phyloP scores from a whole-genome alignment of 768 basidiomycete genomes.

The Rickenella mellea region DNA sequence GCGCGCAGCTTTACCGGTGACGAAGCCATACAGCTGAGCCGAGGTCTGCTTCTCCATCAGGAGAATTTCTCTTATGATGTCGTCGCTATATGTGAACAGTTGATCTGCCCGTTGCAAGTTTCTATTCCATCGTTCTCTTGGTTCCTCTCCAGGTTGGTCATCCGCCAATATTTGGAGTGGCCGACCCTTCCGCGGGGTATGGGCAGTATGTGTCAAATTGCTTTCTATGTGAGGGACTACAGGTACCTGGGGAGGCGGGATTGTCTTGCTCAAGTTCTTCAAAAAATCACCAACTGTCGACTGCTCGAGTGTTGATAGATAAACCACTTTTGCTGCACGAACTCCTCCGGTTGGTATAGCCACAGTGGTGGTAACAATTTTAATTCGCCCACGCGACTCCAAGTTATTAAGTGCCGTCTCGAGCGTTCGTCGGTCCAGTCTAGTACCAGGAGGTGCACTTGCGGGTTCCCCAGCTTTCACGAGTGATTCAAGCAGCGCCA shows the following conservation, averaged over 20 bases:
- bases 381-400: constrained; percentile 59
- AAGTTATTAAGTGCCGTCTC: constrained; percentile 48
- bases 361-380: constrained; percentile 57
- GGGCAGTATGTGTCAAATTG: no score
- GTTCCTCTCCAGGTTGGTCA: constrained; percentile 31
- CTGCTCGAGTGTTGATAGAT: constrained; percentile 50
- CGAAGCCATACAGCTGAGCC: constrained; percentile 69
- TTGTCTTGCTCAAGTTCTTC: constrained; percentile 34
- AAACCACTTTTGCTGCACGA: constrained; percentile 52
- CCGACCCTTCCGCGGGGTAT: no score
- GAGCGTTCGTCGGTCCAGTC: constrained; percentile 67
- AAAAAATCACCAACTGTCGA: constrained; percentile 50
- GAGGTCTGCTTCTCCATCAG: constrained; percentile 62
- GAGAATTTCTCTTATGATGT: constrained; percentile 48
- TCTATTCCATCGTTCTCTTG: constrained; percentile 35
- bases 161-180: background rate
- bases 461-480: constrained; percentile 53
- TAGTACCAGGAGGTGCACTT: constrained; percentile 59
- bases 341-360: constrained; percentile 47
- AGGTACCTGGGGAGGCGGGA: constrained; percentile 20
- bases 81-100: constrained; percentile 43
- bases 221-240: constrained; percentile 30
- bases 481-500: constrained; percentile 49
- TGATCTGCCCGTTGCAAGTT: constrained; percentile 38
- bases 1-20: constrained; percentile 56